These are phyloP conservation scores for Aphanocladium album DNA, from an alignment of 2,329 filamentous ascomycete species.

Conservation along the genomic window DNA sequence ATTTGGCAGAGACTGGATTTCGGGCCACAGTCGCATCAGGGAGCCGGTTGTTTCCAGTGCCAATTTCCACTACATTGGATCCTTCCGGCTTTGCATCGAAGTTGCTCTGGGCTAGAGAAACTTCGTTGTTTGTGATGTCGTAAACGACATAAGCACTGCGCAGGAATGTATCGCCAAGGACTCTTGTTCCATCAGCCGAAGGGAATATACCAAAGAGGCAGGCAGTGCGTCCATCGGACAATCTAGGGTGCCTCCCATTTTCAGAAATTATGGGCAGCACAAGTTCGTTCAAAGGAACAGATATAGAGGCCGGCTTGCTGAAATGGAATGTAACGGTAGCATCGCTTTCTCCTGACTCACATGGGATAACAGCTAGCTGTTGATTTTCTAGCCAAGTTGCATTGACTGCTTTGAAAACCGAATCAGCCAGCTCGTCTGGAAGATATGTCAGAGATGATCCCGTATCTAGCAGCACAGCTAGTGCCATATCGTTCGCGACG, in stretches of 20 bases:
- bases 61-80: conserved; percentile 51
- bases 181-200: conserved; percentile 48
- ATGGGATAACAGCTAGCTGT: conserved; percentile 58
- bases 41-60: conserved; percentile 41
- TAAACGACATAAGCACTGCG: conserved; percentile 72
- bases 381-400: conserved; percentile 51
- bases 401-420: conserved; percentile 54
- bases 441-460: conserved; percentile 65
- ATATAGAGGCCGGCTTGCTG: conserved; percentile 43
- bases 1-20: conserved; percentile 45
- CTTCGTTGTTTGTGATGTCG: conserved; percentile 65
- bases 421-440: conserved; percentile 47
- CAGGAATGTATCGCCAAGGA: conserved; percentile 71
- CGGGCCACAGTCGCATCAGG: conserved; percentile 49
- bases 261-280: conserved; percentile 48
- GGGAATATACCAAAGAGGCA: conserved; percentile 66
- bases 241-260: conserved; percentile 43
- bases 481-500: conserved; percentile 44
- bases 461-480: conserved; percentile 66
- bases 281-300: conserved; percentile 54
- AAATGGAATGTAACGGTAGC: conserved; percentile 49
- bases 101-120: conserved; percentile 63
- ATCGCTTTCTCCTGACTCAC: conserved; percentile 40
- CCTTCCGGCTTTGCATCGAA: conserved; percentile 46
- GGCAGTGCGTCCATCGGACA: conserved; percentile 48